Conservation (phyloP, 805 yeast species). For the Starmerella khaoyaiensis region DNA sequence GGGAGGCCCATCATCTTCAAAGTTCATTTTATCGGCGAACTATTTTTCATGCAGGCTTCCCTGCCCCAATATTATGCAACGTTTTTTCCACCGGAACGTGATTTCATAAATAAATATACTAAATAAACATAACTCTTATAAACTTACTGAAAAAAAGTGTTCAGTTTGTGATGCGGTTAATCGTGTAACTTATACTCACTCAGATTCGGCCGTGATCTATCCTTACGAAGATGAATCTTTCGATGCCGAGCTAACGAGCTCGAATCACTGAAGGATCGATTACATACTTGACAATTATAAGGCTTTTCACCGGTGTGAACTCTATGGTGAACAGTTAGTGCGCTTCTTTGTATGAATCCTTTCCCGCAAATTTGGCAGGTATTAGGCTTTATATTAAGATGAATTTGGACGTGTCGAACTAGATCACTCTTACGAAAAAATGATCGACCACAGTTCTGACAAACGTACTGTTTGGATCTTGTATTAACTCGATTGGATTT, state of each 20-base stretch:
- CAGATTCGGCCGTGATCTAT: no score
- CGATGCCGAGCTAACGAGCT: constrained; percentile 60
- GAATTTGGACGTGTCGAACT: constrained; percentile 66
- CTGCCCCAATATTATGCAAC: no score
- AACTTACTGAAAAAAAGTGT: no score
- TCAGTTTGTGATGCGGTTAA: no score
- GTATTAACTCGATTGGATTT: not conserved
- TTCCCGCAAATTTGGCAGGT: constrained; percentile 49
- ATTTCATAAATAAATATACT: no score
- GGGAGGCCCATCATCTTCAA: constrained; percentile 24
- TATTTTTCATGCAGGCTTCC: no score
- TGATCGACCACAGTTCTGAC: constrained; percentile 43
- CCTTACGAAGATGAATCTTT: constrained; percentile 71
- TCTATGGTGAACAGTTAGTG: constrained; percentile 63
- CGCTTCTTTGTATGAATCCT: constrained; percentile 70
- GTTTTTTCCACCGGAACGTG: no score
- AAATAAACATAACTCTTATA: no score
- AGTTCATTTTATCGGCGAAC: not conserved
- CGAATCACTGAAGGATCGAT: constrained; percentile 28
- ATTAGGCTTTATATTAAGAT: constrained; percentile 33
- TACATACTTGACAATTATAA: constrained; percentile 38
- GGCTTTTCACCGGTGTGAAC: constrained; percentile 79
- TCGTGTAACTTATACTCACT: no score
- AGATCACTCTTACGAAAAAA: constrained; percentile 72
- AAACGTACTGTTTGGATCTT: constrained; percentile 23